phyloP scores from a whole-genome alignment of 129 eudicot genomes.

The Glebionis coronaria region DNA sequence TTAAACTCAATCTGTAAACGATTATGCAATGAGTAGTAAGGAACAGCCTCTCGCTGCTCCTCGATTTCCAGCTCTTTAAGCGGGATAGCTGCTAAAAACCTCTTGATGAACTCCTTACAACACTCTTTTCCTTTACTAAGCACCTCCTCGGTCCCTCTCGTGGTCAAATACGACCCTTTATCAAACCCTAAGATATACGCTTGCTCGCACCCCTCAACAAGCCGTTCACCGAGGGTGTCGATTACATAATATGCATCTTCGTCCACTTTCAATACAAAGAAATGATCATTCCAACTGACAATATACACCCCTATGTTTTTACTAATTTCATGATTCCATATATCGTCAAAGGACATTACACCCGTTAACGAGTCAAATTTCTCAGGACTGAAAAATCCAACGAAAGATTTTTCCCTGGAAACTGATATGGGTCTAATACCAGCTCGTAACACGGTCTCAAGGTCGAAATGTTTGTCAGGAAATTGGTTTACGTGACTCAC shows the following conservation, averaged over 20 bases:
- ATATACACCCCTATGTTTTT: conserved; percentile 45
- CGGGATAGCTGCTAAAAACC: conserved; percentile 69
- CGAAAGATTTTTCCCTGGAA: conserved; percentile 39
- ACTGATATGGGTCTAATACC: conserved; percentile 52
- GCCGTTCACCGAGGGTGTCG: conserved; percentile 69
- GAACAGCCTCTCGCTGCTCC: conserved; percentile 47
- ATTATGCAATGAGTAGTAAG: conserved; percentile 57
- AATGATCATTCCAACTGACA: conserved; percentile 85
- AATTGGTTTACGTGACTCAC: conserved; percentile 34
- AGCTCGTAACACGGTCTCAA: conserved; percentile 60
- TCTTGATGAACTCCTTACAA: conserved; percentile 67
- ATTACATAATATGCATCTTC: conserved; percentile 45
- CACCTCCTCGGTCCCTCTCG: conserved; percentile 12
- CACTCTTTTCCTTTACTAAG: conserved; percentile 40
- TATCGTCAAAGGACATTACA: conserved; percentile 60
- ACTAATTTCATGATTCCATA: conserved; percentile 43
- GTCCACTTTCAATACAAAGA: conserved; percentile 63
- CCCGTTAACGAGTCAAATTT: conserved; percentile 57
- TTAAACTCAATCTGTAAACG: conserved; percentile 85
- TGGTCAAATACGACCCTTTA: conserved; percentile 28
- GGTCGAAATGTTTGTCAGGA: conserved; percentile 75
- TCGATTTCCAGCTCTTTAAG: conserved; percentile 57
- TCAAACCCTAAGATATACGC: conserved; percentile 62
- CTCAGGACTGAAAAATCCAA: conserved; percentile 70
- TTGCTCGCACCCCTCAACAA: conserved; percentile 59